Conservation (phyloP, 768 basidiomycete species). For the Podaxis carcinomalis region DNA sequence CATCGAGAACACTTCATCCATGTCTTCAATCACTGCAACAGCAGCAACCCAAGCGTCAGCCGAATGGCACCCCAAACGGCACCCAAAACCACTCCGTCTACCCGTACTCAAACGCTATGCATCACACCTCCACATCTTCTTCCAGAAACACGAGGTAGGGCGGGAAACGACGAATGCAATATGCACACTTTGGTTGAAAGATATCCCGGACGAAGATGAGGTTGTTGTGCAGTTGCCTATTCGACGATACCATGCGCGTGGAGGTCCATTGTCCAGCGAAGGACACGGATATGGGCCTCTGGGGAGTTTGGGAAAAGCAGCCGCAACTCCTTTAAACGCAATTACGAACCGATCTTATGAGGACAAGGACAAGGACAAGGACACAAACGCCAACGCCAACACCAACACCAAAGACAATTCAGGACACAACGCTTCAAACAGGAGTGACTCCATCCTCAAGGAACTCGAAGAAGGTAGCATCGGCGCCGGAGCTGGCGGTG, state of each 20-base stretch:
- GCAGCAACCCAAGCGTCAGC: constrained; percentile 9
- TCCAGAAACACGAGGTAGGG: constrained; percentile 29
- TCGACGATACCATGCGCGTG: not conserved
- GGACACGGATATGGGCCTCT: not conserved
- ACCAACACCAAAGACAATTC: no score
- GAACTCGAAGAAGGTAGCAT: not conserved
- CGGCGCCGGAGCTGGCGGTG: not conserved
- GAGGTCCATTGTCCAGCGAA: not conserved
- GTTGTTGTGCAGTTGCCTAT: constrained; percentile 24
- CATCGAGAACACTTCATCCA: not conserved
- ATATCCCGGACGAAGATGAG: constrained; percentile 34
- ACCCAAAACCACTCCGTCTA: constrained; percentile 25
- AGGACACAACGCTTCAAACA: no score
- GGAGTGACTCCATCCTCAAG: not conserved
- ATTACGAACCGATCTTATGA: constrained; percentile 21
- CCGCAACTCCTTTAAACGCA: not conserved
- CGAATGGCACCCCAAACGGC: constrained; percentile 30
- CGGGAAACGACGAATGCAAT: constrained; percentile 33
- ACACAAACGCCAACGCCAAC: constrained; percentile 13
- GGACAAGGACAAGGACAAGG: constrained; percentile 21
- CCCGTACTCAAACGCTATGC: constrained; percentile 38
- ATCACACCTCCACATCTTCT: constrained; percentile 33
- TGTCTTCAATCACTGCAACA: not conserved
- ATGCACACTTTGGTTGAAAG: constrained; percentile 38
- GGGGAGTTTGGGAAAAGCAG: constrained; percentile 16